Conservation (phyloP, 2,329 filamentous ascomycete species). For the Cladosporium oxysporum region DNA sequence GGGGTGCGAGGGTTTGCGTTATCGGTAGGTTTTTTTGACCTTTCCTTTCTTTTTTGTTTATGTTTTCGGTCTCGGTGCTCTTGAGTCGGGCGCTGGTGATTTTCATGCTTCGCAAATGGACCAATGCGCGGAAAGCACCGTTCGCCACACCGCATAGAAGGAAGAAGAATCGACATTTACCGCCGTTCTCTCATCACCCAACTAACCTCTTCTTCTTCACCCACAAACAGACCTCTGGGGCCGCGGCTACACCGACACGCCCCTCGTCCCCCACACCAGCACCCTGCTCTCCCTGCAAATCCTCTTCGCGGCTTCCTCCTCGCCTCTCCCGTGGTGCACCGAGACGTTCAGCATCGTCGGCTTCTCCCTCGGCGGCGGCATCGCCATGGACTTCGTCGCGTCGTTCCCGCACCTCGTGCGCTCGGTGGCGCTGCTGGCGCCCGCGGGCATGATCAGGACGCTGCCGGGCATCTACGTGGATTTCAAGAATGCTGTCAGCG, state of each 20-base stretch:
- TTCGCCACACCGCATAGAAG: no score
- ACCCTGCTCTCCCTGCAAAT: conserved; percentile 19
- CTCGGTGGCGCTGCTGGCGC: conserved; percentile 25
- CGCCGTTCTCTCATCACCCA: no score
- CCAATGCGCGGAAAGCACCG: no score
- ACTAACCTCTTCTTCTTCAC: neutral
- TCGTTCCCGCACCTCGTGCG: conserved; percentile 25
- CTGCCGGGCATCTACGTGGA: conserved; percentile 21
- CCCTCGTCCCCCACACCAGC: conserved; percentile 9
- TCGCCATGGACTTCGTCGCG: conserved; percentile 27
- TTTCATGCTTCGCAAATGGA: no score
- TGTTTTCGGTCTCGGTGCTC: no score
- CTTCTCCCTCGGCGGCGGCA: conserved; percentile 27
- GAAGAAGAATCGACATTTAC: no score
- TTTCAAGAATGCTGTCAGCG: neutral
- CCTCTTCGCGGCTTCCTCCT: conserved; percentile 23
- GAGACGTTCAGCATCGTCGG: conserved; percentile 22
- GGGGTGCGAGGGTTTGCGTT: conserved; percentile 36
- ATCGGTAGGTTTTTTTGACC: conserved; percentile 29
- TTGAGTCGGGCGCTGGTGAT: no score
- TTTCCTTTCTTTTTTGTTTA: neutral
- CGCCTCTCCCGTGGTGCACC: conserved; percentile 21
- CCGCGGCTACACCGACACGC: conserved; percentile 21
- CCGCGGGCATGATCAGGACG: conserved; percentile 24
- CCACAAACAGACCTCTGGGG: conserved; percentile 22